Evolutionary conservation across 768 basidiomycete genomes (phyloP).

Genomic region (Amanita fuliginea): DNA sequence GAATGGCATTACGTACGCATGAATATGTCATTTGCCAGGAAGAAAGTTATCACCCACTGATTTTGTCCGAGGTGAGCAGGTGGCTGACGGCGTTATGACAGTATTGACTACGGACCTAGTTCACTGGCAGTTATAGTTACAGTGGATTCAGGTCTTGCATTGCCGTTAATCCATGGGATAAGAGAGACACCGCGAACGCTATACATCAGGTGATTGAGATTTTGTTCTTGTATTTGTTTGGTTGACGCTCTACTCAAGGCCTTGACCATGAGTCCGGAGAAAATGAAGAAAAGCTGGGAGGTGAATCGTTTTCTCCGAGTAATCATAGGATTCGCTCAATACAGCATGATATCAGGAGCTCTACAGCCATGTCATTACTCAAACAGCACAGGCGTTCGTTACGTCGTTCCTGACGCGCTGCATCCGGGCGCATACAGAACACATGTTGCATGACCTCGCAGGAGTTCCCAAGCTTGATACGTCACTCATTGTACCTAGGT

Average conservation of each 20-base stretch:
- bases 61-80: slow-evolving; percentile 60
- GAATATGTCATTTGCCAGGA: slow-evolving; percentile 85
- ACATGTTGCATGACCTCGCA: slow-evolving; percentile 29
- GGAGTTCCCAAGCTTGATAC: slow-evolving; percentile 24
- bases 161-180: slow-evolving; percentile 80
- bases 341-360: slow-evolving; percentile 36
- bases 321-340: not conserved
- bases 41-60: slow-evolving; percentile 52
- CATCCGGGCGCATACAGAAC: slow-evolving; percentile 63
- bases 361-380: slow-evolving; percentile 76
- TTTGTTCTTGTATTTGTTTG: not conserved
- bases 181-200: slow-evolving; percentile 72
- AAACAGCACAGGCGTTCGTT: slow-evolving; percentile 79
- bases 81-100: not conserved
- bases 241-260: slow-evolving; percentile 28
- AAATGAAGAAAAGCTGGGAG: slow-evolving; percentile 68
- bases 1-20: slow-evolving; percentile 78
- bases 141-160: slow-evolving; percentile 83
- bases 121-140: slow-evolving; percentile 80
- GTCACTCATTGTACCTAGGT: slow-evolving; percentile 49
- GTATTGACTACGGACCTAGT: slow-evolving; percentile 26
- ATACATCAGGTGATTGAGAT: slow-evolving; percentile 37
- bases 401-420: slow-evolving; percentile 69
- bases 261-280: slow-evolving; percentile 66
- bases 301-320: slow-evolving; percentile 20